Evolutionary conservation across 169 alveolate species (phyloP), one percentile per base, ranked within the genome.

Genomic region (Eimeria maxima): DNA sequence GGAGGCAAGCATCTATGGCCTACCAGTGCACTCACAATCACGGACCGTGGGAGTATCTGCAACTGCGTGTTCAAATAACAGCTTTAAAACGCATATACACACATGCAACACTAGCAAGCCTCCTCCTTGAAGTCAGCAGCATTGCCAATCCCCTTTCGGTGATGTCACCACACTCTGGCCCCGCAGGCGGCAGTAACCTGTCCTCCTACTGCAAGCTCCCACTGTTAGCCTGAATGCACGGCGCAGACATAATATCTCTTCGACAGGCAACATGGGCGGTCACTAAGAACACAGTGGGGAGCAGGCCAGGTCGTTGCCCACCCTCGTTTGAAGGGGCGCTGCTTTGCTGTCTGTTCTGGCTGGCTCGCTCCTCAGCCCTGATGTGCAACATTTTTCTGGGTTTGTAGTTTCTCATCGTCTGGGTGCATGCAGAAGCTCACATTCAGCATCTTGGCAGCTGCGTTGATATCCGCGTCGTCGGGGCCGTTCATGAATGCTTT

Each of bases 401-500:
- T 44, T 44, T 78, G 10, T 13, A 78, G 67, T 45, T 24, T 45
- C 14, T 4, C 84, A 33, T 33, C 33, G 7, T 16, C 13, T 24
- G 1, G 55, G 74, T 65, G 74, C 27, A 24, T 24, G 22, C 3
- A 11, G 11, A 5, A 16, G 4, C 91, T 83, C 57, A 83, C 91
- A 55, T 55, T 83, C 6, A 83, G 29, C 91, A 83, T 83, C 73
- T 83, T 83, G 10, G 91, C 91, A 4, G 91, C 91, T 16, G 91
- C 91, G 53, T 50, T n/a, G 74, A 83, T 24, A 29, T 83, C 91
- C 27, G 91, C 91, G 29, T 45, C 38, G 74, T 83, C 91, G 57
- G 27, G 45, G 50, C 95, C 95, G 65, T 94, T 86, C 74, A 76
- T 92, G 86, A 92, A 92, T 14, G 87, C 96, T 33, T 71, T 86